Evolutionary conservation across 495 filamentous ascomycete species (phyloP).

Genomic region (Xylaria cubensis): DNA sequence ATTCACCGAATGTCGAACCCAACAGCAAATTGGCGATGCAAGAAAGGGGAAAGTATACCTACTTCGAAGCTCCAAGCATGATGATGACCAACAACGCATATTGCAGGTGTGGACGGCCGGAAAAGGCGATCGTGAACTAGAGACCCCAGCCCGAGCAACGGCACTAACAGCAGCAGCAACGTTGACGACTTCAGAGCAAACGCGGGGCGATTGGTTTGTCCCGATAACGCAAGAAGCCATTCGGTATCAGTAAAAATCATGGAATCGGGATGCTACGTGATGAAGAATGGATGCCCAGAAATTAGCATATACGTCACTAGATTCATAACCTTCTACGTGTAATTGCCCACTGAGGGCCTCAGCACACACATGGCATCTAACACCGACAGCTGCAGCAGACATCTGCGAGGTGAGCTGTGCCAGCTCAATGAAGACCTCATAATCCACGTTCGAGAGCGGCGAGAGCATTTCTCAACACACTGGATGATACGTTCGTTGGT

Average conservation of each 20-base stretch:
- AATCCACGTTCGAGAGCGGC: background rate
- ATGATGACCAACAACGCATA: background rate
- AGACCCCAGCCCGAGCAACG: background rate
- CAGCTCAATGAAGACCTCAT: background rate
- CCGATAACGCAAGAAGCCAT: background rate
- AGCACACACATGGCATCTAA: conserved; percentile 18
- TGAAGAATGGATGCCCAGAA: background rate
- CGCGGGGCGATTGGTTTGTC: background rate
- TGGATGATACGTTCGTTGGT: background rate
- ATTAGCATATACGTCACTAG: background rate
- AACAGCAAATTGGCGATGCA: background rate
- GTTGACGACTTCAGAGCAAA: conserved; percentile 1
- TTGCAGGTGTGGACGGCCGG: background rate
- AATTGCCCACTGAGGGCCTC: conserved; percentile 2
- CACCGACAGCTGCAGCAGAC: conserved; percentile 24
- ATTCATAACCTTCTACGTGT: background rate
- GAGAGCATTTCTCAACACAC: background rate
- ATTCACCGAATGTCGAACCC: conserved; percentile 17
- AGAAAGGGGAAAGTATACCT: background rate
- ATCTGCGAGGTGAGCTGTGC: conserved; percentile 18
- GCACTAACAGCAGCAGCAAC: background rate
- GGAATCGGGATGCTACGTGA: background rate
- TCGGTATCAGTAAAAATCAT: background rate
- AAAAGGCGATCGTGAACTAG: conserved; percentile 3
- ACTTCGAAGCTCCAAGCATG: background rate